Conservation (phyloP, 2,329 filamentous ascomycete genomes). For the Drechslerella stenobrocha region DNA sequence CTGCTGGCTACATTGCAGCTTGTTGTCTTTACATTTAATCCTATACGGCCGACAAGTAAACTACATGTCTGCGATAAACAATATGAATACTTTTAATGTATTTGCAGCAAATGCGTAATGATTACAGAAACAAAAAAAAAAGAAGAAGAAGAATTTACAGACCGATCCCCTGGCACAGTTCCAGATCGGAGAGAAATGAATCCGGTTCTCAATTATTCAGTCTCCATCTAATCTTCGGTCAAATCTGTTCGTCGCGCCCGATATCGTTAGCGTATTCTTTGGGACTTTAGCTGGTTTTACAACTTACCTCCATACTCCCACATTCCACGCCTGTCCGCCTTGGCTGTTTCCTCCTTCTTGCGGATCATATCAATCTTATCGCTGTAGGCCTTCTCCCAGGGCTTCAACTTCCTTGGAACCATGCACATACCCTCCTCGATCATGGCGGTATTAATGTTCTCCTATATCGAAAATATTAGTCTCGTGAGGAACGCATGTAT, state of each 20-base stretch:
- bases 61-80: too few species aligned
- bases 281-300: not conserved
- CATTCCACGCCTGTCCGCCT: conserved; percentile 78
- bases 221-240: conserved; percentile 29
- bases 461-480: too few species aligned
- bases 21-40: not conserved
- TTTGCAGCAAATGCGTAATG: too few species aligned
- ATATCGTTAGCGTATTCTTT: conserved; percentile 4
- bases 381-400: conserved; percentile 72
- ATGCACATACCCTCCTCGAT: conserved; percentile 81
- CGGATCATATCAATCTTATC: conserved; percentile 67
- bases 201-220: not conserved
- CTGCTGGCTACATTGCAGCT: too few species aligned
- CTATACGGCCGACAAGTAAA: too few species aligned
- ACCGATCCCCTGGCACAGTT: too few species aligned
- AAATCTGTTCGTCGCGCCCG: conserved; percentile 17
- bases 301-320: conserved; percentile 87
- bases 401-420: conserved; percentile 87
- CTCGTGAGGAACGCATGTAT: too few species aligned
- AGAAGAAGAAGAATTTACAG: too few species aligned
- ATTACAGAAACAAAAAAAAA: too few species aligned
- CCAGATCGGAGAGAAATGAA: too few species aligned
- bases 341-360: conserved; percentile 72
- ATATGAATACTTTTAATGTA: too few species aligned
- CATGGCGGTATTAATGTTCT: conserved; percentile 88